Evolutionary conservation across 805 yeast genomes (phyloP).

Genomic region (Candida patagonica): DNA sequence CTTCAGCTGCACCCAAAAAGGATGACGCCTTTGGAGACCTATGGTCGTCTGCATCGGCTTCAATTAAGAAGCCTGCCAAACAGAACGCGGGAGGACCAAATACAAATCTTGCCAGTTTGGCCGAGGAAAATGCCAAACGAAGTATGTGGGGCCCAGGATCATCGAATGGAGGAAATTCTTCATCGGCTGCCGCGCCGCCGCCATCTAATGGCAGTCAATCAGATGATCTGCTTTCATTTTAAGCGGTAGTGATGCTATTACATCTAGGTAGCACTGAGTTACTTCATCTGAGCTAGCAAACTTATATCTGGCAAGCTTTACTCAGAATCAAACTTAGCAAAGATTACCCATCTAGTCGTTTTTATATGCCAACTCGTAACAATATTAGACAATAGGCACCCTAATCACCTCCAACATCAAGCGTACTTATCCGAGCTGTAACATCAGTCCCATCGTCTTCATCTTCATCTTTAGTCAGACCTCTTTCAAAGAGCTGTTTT

Average conservation of each 20-base stretch:
- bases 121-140: slow-evolving; percentile 23
- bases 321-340: too few relatives aligned
- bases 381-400: too few relatives aligned
- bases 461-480: slow-evolving; percentile 67
- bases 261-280: too few relatives aligned
- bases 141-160: slow-evolving; percentile 21
- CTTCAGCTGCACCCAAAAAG: slow-evolving; percentile 14
- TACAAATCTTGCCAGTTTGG: slow-evolving; percentile 18
- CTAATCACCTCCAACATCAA: neutral
- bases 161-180: neutral
- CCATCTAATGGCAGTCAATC: slow-evolving; percentile 2
- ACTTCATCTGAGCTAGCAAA: too few relatives aligned
- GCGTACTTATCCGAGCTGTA: neutral
- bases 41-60: slow-evolving; percentile 27
- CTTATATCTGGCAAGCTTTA: too few relatives aligned
- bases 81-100: slow-evolving; percentile 3
- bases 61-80: slow-evolving; percentile 8
- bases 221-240: slow-evolving; percentile 8
- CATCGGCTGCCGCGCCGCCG: neutral
- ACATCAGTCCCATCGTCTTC: slow-evolving; percentile 33
- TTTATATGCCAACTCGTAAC: too few relatives aligned
- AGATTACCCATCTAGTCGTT: too few relatives aligned
- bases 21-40: slow-evolving; percentile 33
- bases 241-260: too few relatives aligned
- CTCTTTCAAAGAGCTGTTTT: slow-evolving; percentile 79